phyloP scores from a whole-genome alignment of 176 grass and related monocot genomes.

The Carex myosuroides region DNA sequence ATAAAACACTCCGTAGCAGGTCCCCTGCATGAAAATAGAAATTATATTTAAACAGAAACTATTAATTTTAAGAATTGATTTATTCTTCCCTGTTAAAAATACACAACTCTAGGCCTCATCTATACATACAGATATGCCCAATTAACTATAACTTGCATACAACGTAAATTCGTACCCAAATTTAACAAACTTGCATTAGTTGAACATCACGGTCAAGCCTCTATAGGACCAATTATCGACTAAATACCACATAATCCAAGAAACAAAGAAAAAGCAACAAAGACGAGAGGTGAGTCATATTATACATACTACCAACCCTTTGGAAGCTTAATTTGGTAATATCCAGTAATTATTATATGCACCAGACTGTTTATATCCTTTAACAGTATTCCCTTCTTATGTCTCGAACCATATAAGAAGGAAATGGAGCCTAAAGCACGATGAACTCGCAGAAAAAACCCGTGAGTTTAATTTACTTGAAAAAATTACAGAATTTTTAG shows the following conservation, averaged over 20 bases:
- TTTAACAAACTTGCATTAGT: background rate
- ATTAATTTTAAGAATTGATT: background rate
- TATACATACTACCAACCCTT: background rate
- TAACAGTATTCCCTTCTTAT: no score
- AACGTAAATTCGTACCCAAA: background rate
- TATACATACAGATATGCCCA: background rate
- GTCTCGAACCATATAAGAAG: background rate
- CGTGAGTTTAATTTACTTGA: background rate
- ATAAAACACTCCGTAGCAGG: slow-evolving; percentile 90
- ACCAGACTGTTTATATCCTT: no score
- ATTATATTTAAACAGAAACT: background rate
- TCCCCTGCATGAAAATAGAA: slow-evolving; percentile 54
- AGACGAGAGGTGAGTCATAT: background rate
- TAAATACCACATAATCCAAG: background rate
- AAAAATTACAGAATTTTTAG: background rate
- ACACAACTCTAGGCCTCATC: background rate
- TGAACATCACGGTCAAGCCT: background rate
- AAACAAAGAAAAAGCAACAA: background rate
- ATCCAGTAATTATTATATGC: background rate
- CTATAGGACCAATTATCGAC: background rate
- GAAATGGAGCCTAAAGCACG: background rate
- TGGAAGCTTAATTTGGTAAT: background rate
- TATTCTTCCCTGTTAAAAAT: background rate
- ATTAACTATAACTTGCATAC: no score
- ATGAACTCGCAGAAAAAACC: background rate